Conservation (phyloP, 306 rosid genomes). For the Datisca glomerata region DNA sequence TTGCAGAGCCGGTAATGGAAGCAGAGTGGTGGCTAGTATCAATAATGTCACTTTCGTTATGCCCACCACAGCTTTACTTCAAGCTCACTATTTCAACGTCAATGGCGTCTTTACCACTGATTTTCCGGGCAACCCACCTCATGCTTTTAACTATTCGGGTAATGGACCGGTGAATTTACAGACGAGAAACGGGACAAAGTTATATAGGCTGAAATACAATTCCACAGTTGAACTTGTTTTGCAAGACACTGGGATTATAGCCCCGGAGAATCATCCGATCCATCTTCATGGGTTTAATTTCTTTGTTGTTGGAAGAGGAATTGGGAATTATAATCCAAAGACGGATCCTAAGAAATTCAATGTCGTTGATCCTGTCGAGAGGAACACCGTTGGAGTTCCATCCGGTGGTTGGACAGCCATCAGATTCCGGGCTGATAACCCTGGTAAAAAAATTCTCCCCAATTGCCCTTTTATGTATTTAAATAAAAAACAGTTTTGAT, state of each 20-base stretch:
- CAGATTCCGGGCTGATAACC: constrained; percentile 85
- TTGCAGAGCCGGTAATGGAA: constrained; percentile 67
- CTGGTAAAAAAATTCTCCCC: constrained; percentile 31
- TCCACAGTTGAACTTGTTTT: constrained; percentile 50
- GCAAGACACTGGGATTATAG: constrained; percentile 56
- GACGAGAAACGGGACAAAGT: constrained; percentile 39
- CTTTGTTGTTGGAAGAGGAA: constrained; percentile 51
- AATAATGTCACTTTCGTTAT: constrained; percentile 76
- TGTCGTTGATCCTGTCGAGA: constrained; percentile 72
- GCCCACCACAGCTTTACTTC: constrained; percentile 67
- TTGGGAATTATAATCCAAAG: constrained; percentile 49
- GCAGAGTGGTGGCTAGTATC: constrained; percentile 52
- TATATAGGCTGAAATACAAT: constrained; percentile 42
- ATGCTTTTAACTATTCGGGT: constrained; percentile 43
- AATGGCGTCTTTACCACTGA: constrained; percentile 64
- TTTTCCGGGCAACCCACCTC: constrained; percentile 54
- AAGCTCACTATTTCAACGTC: constrained; percentile 58
- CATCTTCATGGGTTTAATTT: constrained; percentile 89
- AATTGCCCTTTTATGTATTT: background rate
- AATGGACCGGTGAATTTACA: constrained; percentile 27
- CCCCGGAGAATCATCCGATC: constrained; percentile 71
- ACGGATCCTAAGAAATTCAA: constrained; percentile 47
- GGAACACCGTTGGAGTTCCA: constrained; percentile 75
- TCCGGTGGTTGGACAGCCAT: constrained; percentile 89
- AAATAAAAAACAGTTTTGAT: no score